phyloP scores from a whole-genome alignment of 306 rosid species.

The Astragalus glycyphyllos region DNA sequence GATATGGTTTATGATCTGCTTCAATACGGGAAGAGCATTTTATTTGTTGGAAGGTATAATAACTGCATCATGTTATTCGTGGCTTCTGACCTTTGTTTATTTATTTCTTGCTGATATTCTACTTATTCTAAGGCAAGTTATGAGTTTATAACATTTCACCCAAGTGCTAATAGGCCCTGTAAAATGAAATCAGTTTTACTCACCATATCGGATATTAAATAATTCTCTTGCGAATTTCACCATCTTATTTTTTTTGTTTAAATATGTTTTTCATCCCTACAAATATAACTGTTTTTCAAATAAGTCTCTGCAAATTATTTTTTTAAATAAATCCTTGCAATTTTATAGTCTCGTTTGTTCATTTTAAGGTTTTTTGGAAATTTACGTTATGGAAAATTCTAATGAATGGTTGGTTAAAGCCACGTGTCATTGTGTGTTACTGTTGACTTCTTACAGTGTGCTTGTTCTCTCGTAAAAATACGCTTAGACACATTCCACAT shows the following conservation, averaged over 20 bases:
- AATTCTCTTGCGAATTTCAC: constrained; percentile 3
- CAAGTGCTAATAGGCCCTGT: neutral
- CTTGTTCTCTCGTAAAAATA: too few relatives aligned
- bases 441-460: constrained; percentile 1
- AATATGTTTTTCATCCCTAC: too few relatives aligned
- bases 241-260: neutral
- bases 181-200: constrained; percentile 11
- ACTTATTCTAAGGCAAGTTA: neutral
- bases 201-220: constrained; percentile 4
- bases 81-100: neutral
- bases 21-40: constrained; percentile 72
- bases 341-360: too few relatives aligned
- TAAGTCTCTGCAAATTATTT: too few relatives aligned
- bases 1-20: constrained; percentile 72
- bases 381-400: neutral
- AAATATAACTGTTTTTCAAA: too few relatives aligned
- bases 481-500: too few relatives aligned
- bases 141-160: constrained; percentile 12
- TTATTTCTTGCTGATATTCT: neutral
- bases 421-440: neutral
- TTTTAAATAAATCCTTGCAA: too few relatives aligned
- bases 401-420: constrained; percentile 28
- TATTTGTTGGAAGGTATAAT: constrained; percentile 69
- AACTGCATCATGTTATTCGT: neutral
- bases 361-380: too few relatives aligned